Evolutionary conservation across 2,329 filamentous ascomycete genomes (phyloP).

Genomic region (Colletotrichum scovillei): DNA sequence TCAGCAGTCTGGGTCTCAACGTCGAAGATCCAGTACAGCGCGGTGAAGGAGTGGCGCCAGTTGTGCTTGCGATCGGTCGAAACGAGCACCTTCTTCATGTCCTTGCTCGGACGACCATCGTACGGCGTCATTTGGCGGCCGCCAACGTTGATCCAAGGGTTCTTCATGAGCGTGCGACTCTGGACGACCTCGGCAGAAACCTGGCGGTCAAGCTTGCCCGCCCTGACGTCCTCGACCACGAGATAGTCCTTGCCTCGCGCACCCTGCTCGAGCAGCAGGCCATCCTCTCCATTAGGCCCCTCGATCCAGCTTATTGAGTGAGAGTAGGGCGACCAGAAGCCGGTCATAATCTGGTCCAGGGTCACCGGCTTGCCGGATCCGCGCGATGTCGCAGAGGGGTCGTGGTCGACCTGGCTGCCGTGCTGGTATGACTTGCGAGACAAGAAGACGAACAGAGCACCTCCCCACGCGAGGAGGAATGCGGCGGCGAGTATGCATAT

Average conservation of each 20-base stretch:
- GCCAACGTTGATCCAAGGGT: slow-evolving; percentile 69
- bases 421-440: slow-evolving; percentile 74
- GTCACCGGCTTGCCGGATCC: slow-evolving; percentile 79
- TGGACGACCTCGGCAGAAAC: slow-evolving; percentile 49
- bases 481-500: slow-evolving; percentile 71
- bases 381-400: slow-evolving; percentile 72
- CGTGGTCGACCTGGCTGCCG: slow-evolving; percentile 70
- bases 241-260: slow-evolving; percentile 77
- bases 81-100: slow-evolving; percentile 89
- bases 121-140: slow-evolving; percentile 66
- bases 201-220: slow-evolving; percentile 42
- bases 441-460: slow-evolving; percentile 75
- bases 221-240: slow-evolving; percentile 85
- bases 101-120: slow-evolving; percentile 79
- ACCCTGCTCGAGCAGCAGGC: slow-evolving; percentile 81
- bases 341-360: slow-evolving; percentile 75
- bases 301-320: slow-evolving; percentile 82
- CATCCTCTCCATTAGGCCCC: slow-evolving; percentile 82
- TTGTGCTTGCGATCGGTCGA: slow-evolving; percentile 78
- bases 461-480: slow-evolving; percentile 75
- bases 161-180: slow-evolving; percentile 81
- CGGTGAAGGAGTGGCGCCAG: slow-evolving; percentile 91
- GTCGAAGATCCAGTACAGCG: slow-evolving; percentile 91
- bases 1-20: slow-evolving; percentile 82
- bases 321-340: slow-evolving; percentile 71